A percentile compares a stretch with the other conserved stretches of the same genome.
Conservation (phyloP, 495 filamentous ascomycete genomes). For the Lasiosphaeriaceae sp. region DNA sequence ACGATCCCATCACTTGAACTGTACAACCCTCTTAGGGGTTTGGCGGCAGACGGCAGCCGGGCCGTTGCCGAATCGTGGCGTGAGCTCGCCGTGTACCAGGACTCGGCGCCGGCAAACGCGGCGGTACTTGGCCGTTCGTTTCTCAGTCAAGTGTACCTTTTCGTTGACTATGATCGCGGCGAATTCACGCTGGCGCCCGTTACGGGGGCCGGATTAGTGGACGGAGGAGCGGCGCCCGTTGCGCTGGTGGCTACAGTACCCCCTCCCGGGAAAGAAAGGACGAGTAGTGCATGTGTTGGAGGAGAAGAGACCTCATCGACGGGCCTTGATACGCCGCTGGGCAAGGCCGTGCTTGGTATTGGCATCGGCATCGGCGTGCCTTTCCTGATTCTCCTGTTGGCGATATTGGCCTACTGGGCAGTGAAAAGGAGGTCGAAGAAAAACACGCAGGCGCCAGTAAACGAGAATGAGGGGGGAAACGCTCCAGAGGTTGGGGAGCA, state of each 20-base stretch:
- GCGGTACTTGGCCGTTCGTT: background rate
- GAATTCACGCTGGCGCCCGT: background rate
- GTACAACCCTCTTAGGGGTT: background rate
- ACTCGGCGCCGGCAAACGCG: background rate
- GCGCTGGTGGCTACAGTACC: background rate
- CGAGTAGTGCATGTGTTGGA: background rate
- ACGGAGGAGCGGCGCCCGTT: background rate
- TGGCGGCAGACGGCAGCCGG: background rate
- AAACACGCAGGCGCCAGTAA: background rate
- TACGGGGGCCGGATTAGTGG: background rate
- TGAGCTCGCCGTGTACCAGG: background rate
- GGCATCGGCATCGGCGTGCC: background rate
- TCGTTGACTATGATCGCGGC: background rate
- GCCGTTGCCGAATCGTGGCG: background rate
- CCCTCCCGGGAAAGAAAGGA: background rate
- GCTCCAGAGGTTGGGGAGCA: background rate
- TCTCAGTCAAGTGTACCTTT: background rate
- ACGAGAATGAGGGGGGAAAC: background rate
- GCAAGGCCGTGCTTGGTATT: background rate
- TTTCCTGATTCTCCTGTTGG: background rate
- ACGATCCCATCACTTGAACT: background rate
- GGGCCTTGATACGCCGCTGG: background rate
- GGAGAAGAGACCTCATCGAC: background rate
- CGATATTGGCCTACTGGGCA: background rate
- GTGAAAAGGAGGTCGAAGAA: background rate